Base-by-base conservation (phyloP, 371 early-diverging fungal genomes). In the Mycotypha africana region DNA sequence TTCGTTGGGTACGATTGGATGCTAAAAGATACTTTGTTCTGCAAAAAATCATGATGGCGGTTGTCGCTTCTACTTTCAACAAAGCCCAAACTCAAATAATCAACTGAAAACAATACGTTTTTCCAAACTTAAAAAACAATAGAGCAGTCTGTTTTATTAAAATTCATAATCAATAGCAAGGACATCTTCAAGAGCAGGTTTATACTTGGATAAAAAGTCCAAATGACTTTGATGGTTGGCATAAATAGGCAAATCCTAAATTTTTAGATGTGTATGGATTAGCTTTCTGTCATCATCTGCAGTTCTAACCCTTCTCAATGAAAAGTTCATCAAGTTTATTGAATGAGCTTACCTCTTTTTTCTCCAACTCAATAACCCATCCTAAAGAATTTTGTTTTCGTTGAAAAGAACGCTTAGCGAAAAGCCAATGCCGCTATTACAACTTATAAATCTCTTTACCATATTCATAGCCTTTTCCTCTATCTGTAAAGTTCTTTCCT, bases 401-500 rank as follows among this genome's bases (percentile, higher is more conserved):
- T n/a, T n/a, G n/a, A n/a, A n/a, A n/a, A n/a, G n/a, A n/a, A n/a
- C n/a, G n/a, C n/a, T n/a, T n/a, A n/a, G n/a, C n/a, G n/a, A n/a
- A n/a, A n/a, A n/a, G n/a, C n/a, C n/a, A n/a, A n/a, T n/a, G n/a
- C n/a, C n/a, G n/a, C n/a, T n/a, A n/a, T n/a, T n/a, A n/a, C n/a
- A n/a, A n/a, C n/a, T n/a, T n/a, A 4, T 35, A 24, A 34, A 19
- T 35, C 44, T n/a, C n/a, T n/a, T 53, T 62, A 59, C 71, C 70
- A 36, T 56, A 65, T 51, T 68, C 69, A 43, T 47, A 73, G 15
- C 74, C 74, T 46, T 73, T 57, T 31, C 56, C 54, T 55, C 74
- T 48, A 7, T 73, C 69, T n/a, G 74, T 66, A 44, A 66, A 73
- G 35, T 58, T 73, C 42, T 66, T 69, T 15, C 74, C 74, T 17